These are phyloP conservation scores for Symbiodinium natans DNA, from an alignment of 73 alveolate genomes.

Conservation along the genomic window DNA sequence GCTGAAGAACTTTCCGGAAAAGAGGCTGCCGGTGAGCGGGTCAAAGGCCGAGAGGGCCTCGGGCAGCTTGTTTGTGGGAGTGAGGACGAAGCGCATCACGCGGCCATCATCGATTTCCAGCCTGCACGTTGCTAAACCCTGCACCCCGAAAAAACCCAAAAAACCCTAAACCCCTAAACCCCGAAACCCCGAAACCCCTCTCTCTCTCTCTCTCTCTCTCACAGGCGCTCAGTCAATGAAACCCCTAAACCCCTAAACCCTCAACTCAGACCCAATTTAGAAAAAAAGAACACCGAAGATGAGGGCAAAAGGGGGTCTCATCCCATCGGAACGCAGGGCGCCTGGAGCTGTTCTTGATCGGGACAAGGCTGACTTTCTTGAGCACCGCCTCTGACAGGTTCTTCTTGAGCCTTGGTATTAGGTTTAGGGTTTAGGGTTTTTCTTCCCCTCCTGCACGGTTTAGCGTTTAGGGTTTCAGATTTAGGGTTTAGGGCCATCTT, in stretches of 20 bases:
- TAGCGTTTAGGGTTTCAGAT: too few species aligned
- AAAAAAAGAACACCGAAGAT: too few species aligned
- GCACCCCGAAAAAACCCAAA: not conserved
- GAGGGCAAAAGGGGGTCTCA: too few species aligned
- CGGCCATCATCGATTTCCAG: conserved; percentile 64
- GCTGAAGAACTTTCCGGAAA: not conserved
- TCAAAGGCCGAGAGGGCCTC: conserved; percentile 80
- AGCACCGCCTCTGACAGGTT: conserved; percentile 42
- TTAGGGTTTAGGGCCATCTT: too few species aligned
- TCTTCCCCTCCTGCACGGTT: too few species aligned
- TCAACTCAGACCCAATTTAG: too few species aligned
- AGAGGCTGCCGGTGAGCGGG: conserved; percentile 72
- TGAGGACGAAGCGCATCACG: conserved; percentile 62
- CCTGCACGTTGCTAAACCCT: not conserved
- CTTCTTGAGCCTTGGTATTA: too few species aligned
- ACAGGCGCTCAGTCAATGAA: too few species aligned
- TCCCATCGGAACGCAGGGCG: not conserved
- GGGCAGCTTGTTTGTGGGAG: conserved; percentile 72
- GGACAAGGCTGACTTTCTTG: conserved; percentile 29
- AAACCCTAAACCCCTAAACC: not conserved
- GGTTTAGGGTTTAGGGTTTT: too few species aligned
- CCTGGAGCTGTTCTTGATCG: conserved; percentile 88
- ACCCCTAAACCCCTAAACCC: too few species aligned
- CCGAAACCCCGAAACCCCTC: not conserved
- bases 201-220: too few species aligned